Base-by-base conservation (phyloP, 345 rosid genomes). In the Lagerstroemia speciosa region DNA sequence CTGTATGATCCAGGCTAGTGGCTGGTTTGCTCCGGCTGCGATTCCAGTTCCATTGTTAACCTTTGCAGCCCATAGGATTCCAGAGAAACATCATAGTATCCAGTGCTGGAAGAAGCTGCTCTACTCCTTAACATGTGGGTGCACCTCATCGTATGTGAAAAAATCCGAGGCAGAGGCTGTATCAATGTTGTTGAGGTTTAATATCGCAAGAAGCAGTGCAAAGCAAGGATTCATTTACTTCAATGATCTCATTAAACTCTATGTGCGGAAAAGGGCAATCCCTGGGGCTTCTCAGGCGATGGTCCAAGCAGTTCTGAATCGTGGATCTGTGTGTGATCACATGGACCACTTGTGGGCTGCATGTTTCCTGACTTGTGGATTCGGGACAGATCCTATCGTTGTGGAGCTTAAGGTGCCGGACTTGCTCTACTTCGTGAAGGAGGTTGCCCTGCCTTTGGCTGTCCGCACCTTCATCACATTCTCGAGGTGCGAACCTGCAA, bases 21-120 rank as follows among this genome's bases (percentile, higher is more conserved):
- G 92, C 34, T 94, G 99, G 99, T 89, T 94, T 77, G 96, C 97
- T 32, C 98, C 98, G 2, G 82, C 88, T 31, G 85, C 89, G 4
- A 70, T 94, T 64, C 93, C 99, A 0, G 77, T 87, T 62, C 75
- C 97, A 43, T 31, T 94, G 19, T 73, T 94, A 73, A 85, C 86
- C 67, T 67, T 83, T 43, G 96, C 99, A 64, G 97, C 97, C 75
- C 75, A 82, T 73, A 91, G 83, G 76, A 80, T 94, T 68, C 96
- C 95, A 0, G 89, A 85, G 73, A 89, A 88, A 71, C 86, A 83
- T 68, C 79, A 67, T 30, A 81, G 93, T 41, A 80, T 83, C 9
- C 74, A 43, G 69, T 62, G 78, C 15, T 89, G 91, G 89, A 81
- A 86, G 79, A 85, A 81, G 32, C 46, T 89, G 32, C 53, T 87